Percentiles rank a stretch among this genome's conserved stretches.
phyloP scores from a whole-genome alignment of 345 rosid genomes.

The Pugionium dolabratum region DNA sequence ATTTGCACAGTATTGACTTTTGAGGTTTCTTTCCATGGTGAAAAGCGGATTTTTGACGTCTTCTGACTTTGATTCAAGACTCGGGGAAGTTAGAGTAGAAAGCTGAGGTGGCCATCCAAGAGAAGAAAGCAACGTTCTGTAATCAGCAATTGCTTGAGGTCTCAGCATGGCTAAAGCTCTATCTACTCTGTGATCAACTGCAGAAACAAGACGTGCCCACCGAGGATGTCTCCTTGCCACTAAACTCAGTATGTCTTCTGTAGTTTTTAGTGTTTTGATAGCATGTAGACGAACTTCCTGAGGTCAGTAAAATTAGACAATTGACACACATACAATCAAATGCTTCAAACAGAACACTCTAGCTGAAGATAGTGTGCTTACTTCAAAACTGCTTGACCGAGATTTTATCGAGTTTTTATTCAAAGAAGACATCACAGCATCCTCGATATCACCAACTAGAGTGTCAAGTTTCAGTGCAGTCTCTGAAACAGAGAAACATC shows the following conservation, averaged over 20 bases:
- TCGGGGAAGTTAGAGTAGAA: constrained; percentile 56
- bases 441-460: constrained; percentile 89
- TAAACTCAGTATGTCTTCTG: constrained; percentile 66
- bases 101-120: constrained; percentile 95
- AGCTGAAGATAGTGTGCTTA: constrained; percentile 42
- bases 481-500: constrained; percentile 55
- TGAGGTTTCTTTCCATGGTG: constrained; percentile 77
- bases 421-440: constrained; percentile 73
- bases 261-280: constrained; percentile 54
- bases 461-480: constrained; percentile 80
- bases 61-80: constrained; percentile 51
- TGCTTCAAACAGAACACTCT: neutral
- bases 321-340: neutral
- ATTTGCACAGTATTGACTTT: constrained; percentile 66
- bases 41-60: constrained; percentile 70
- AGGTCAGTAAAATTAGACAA: constrained; percentile 21
- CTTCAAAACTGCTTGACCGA: constrained; percentile 56
- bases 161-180: constrained; percentile 69
- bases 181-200: constrained; percentile 92
- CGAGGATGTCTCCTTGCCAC: constrained; percentile 68
- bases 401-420: constrained; percentile 57
- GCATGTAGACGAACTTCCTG: constrained; percentile 68
- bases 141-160: constrained; percentile 93
- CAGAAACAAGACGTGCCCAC: constrained; percentile 76
- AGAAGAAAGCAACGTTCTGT: constrained; percentile 73